Conservation (phyloP, 208 protist species). For the Porcisia deanei region DNA sequence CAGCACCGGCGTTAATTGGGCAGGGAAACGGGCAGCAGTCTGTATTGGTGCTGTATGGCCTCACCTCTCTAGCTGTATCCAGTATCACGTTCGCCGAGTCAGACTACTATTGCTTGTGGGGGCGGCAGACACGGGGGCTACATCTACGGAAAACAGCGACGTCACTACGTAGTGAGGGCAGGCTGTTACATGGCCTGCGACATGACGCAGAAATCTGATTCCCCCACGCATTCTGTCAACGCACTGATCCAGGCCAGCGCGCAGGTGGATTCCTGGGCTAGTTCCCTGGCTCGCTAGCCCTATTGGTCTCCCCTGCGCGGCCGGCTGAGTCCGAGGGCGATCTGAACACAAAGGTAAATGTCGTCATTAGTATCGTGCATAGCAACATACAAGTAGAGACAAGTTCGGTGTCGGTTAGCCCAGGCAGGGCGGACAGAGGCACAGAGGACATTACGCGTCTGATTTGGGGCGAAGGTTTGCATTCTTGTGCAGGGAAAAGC, state of each 20-base stretch:
- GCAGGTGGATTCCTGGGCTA: slow-evolving; percentile 60
- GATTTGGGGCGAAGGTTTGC: slow-evolving; percentile 32
- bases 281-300: slow-evolving; percentile 42
- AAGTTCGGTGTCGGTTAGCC: slow-evolving; percentile 41
- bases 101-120: slow-evolving; percentile 36
- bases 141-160: slow-evolving; percentile 53
- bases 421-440: slow-evolving; percentile 25
- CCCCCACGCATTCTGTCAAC: slow-evolving; percentile 37
- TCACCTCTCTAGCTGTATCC: slow-evolving; percentile 32
- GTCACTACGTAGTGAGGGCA: slow-evolving; percentile 40
- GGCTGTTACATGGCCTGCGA: slow-evolving; percentile 57
- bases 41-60: slow-evolving; percentile 57
- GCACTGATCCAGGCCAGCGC: slow-evolving; percentile 49
- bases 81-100: slow-evolving; percentile 30
- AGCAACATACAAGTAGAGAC: slow-evolving; percentile 60
- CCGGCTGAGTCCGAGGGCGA: slow-evolving; percentile 23
- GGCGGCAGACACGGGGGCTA: slow-evolving; percentile 38
- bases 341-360: slow-evolving; percentile 6
- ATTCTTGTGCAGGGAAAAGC: slow-evolving; percentile 43
- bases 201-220: slow-evolving; percentile 35
- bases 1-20: slow-evolving; percentile 58
- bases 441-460: slow-evolving; percentile 37
- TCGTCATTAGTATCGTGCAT: slow-evolving; percentile 39
- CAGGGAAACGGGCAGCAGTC: slow-evolving; percentile 35
- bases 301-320: slow-evolving; percentile 28